phyloP scores from a whole-genome alignment of 768 basidiomycete genomes.

The Termitomyces sp. region DNA sequence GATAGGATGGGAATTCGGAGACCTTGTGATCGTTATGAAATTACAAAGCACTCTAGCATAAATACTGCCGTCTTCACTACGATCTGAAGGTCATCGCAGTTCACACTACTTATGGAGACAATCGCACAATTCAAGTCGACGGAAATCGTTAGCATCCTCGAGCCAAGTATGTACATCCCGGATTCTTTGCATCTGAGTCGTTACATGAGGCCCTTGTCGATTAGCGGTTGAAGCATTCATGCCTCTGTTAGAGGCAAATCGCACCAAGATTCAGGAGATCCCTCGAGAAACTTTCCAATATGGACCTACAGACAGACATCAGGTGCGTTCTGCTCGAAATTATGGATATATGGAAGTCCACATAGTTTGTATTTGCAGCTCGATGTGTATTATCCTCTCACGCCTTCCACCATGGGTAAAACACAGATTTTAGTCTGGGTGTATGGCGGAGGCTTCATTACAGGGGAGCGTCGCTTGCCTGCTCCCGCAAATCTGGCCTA shows the following conservation, averaged over 20 bases:
- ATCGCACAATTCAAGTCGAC: conserved; percentile 25
- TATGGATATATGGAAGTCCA: not conserved
- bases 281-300: conserved; percentile 52
- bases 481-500: conserved; percentile 47
- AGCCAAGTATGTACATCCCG: conserved; percentile 25
- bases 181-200: not conserved
- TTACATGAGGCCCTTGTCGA: not conserved
- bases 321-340: conserved; percentile 25
- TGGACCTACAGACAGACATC: conserved; percentile 44
- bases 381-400: conserved; percentile 57
- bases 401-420: conserved; percentile 16
- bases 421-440: conserved; percentile 55
- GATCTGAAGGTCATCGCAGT: not conserved
- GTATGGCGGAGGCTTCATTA: conserved; percentile 62
- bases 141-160: conserved; percentile 23
- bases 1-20: not conserved
- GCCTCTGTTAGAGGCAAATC: conserved; percentile 43
- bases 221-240: conserved; percentile 4
- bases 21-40: not conserved
- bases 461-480: conserved; percentile 41
- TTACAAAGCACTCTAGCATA: not conserved
- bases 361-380: conserved; percentile 30
- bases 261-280: conserved; percentile 38
- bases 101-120: conserved; percentile 24
- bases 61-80: not conserved